These are phyloP conservation scores for Penicillium frequentans DNA, from an alignment of 2,329 filamentous ascomycete genomes.

Conservation along the genomic window DNA sequence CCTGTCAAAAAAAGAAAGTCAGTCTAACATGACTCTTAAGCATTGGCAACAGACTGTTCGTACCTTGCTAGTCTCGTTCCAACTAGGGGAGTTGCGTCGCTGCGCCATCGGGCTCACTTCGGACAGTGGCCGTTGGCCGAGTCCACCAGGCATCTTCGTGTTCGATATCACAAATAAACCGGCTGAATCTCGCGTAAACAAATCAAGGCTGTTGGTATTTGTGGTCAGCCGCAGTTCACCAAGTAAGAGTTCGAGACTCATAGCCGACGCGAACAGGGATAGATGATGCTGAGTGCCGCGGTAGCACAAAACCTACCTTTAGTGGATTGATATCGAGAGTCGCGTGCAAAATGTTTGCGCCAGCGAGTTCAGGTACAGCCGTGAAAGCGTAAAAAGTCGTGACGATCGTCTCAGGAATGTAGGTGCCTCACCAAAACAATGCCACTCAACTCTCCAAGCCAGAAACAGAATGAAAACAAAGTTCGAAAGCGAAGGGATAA, in stretches of 20 bases:
- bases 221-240: conserved; percentile 12
- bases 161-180: conserved; percentile 1
- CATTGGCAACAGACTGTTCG: conserved; percentile 15
- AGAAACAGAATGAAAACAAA: conserved; percentile 3
- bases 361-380: conserved; percentile 14
- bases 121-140: conserved; percentile 71
- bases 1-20: conserved; percentile 55
- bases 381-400: conserved; percentile 16
- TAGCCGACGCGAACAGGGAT: background rate
- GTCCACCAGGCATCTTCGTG: conserved; percentile 61
- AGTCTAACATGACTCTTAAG: conserved; percentile 9
- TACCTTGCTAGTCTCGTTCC: conserved; percentile 75
- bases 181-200: background rate
- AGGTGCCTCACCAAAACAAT: conserved; percentile 18
- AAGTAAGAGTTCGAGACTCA: background rate
- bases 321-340: conserved; percentile 12
- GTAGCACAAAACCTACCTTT: conserved; percentile 18
- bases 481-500: conserved; percentile 13
- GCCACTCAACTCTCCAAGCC: conserved; percentile 11
- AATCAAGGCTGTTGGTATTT: conserved; percentile 1
- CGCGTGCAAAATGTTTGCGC: conserved; percentile 17
- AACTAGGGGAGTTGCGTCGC: conserved; percentile 89
- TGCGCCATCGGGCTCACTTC: conserved; percentile 85
- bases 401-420: conserved; percentile 26
- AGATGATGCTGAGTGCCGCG: background rate